A percentile compares a stretch with the other conserved stretches of the same genome.
Conservation (phyloP, 805 yeast genomes). For the Pichia heedii region DNA sequence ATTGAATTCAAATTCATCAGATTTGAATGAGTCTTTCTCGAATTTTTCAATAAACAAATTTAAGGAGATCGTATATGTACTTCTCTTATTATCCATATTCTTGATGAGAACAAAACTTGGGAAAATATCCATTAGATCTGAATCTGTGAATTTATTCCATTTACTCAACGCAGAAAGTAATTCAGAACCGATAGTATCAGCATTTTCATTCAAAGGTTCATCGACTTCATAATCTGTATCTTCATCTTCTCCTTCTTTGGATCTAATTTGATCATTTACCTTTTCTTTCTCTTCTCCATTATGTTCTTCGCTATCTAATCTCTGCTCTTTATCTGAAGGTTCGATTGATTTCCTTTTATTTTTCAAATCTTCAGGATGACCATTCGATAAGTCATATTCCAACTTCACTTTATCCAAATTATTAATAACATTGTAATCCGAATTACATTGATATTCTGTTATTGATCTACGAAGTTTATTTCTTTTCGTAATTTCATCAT, state of each 20-base stretch:
- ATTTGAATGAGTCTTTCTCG: background rate
- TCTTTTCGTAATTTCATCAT: conserved; percentile 38
- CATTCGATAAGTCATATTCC: background rate
- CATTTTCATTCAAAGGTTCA: background rate
- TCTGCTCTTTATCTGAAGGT: background rate
- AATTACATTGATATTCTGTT: conserved; percentile 4
- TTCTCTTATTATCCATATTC: conserved; percentile 21
- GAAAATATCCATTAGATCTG: conserved; percentile 38
- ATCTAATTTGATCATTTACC: too few relatives aligned
- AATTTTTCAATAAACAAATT: conserved; percentile 23
- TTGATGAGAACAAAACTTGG: conserved; percentile 42
- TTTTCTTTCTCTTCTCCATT: background rate
- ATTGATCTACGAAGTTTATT: conserved; percentile 24
- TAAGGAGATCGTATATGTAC: conserved; percentile 27
- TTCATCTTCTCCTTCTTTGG: conserved; percentile 4
- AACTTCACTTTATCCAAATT: background rate
- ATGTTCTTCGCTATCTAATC: too few relatives aligned
- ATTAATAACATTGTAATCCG: background rate
- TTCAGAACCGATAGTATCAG: conserved; percentile 12
- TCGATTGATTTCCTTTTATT: background rate
- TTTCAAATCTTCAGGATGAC: background rate
- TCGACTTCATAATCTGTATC: background rate
- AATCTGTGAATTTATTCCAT: conserved; percentile 43
- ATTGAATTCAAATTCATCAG: conserved; percentile 16
- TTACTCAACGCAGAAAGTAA: conserved; percentile 4